Evolutionary conservation across 306 rosid species (phyloP).

Genomic region (Hylodesmum podocarpum): DNA sequence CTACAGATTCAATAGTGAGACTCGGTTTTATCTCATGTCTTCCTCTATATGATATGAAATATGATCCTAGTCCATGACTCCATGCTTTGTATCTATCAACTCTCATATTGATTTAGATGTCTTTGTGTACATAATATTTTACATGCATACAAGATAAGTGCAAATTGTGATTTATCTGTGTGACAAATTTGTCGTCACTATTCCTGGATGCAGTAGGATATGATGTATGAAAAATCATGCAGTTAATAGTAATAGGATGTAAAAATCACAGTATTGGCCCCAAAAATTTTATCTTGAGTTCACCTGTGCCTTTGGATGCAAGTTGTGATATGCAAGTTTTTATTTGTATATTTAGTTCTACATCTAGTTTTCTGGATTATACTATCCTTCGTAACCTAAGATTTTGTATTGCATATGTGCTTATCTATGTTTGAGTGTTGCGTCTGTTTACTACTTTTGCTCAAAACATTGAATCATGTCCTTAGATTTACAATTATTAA

Average conservation of each 20-base stretch:
- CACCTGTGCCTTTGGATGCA: not conserved
- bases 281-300: not conserved
- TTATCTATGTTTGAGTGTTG: not conserved
- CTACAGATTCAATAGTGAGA: conserved; percentile 25
- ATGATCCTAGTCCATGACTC: not conserved
- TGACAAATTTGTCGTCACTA: not conserved
- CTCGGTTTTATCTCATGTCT: conserved; percentile 12
- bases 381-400: not conserved
- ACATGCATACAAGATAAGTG: not conserved
- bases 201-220: not conserved
- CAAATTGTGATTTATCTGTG: not conserved
- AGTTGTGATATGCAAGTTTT: no score
- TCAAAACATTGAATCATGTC: not conserved
- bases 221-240: no score
- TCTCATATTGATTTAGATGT: not conserved
- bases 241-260: no score
- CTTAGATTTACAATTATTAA: not conserved
- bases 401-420: not conserved
- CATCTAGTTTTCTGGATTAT: not conserved
- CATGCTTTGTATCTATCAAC: not conserved
- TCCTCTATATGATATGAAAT: not conserved
- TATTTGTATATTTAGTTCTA: not conserved
- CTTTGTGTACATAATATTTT: not conserved
- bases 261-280: not conserved
- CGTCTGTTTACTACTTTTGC: not conserved